These are phyloP conservation scores for Perkinsus marinus DNA, from an alignment of 169 alveolate genomes.

Conservation along the genomic window DNA sequence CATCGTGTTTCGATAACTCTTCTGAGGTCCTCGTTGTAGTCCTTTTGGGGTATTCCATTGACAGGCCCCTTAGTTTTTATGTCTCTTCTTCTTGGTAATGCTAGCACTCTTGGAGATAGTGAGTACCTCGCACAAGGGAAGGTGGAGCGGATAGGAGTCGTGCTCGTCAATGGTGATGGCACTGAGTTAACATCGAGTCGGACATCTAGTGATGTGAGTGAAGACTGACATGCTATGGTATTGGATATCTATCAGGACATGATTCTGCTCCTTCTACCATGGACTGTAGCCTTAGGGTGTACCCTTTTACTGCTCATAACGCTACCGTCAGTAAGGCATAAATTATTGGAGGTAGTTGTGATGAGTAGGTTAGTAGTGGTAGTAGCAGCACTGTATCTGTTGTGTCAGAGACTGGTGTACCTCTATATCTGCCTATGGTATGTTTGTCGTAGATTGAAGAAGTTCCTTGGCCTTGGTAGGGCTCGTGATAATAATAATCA, in stretches of 20 bases:
- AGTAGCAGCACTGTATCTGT: neutral
- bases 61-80: neutral
- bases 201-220: neutral
- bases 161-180: neutral
- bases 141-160: neutral
- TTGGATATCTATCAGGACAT: neutral
- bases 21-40: neutral
- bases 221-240: neutral
- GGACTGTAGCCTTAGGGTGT: neutral
- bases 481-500: neutral
- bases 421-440: neutral
- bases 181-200: neutral
- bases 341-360: neutral
- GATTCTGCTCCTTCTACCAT: neutral
- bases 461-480: neutral
- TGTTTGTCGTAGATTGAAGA: neutral
- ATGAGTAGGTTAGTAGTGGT: neutral
- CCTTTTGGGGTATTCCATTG: neutral
- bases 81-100: neutral
- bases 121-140: neutral
- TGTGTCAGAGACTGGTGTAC: neutral
- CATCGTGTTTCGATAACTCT: neutral
- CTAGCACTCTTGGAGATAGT: neutral
- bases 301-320: neutral
- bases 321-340: neutral